phyloP scores from a whole-genome alignment of 192 early-diverging fungal species.

The Coemansia sp. region DNA sequence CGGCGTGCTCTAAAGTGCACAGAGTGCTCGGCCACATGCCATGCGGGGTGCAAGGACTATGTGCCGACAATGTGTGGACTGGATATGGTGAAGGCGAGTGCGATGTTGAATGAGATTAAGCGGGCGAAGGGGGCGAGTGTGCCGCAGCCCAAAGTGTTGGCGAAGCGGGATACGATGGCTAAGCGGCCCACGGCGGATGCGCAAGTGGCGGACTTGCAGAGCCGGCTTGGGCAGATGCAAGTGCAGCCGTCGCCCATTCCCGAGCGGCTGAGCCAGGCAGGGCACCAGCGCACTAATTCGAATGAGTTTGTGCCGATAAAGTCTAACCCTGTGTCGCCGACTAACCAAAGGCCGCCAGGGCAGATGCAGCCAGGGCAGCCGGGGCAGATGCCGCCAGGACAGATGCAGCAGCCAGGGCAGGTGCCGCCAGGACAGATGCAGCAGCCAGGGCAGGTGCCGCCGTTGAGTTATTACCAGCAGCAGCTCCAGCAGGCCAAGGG shows the following conservation, averaged over 20 bases:
- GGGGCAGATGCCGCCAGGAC: slow-evolving; percentile 7
- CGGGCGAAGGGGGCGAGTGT: slow-evolving; percentile 39
- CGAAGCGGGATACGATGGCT: slow-evolving; percentile 53
- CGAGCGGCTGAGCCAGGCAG: slow-evolving; percentile 23
- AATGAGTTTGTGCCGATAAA: slow-evolving; percentile 54
- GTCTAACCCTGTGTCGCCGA: slow-evolving; percentile 40
- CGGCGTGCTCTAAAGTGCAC: slow-evolving; percentile 54
- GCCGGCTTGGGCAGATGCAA: slow-evolving; percentile 36
- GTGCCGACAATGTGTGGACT: slow-evolving; percentile 95
- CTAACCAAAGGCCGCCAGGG: not conserved
- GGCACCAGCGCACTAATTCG: slow-evolving; percentile 45
- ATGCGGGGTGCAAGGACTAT: slow-evolving; percentile 78
- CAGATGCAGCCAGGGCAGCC: slow-evolving; percentile 13
- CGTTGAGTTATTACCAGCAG: slow-evolving; percentile 53
- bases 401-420: slow-evolving; percentile 9
- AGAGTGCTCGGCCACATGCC: slow-evolving; percentile 83
- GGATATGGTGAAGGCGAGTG: slow-evolving; percentile 80
- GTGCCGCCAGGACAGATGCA: slow-evolving; percentile 26
- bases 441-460: slow-evolving; percentile 47
- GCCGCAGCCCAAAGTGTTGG: slow-evolving; percentile 44
- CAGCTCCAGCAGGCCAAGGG: slow-evolving; percentile 52
- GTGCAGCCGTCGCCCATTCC: slow-evolving; percentile 34
- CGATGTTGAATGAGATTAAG: slow-evolving; percentile 84
- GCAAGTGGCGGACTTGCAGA: slow-evolving; percentile 37
- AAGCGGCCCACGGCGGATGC: slow-evolving; percentile 34